Conservation (phyloP, 345 rosid genomes). For the Ceriops decandra region DNA sequence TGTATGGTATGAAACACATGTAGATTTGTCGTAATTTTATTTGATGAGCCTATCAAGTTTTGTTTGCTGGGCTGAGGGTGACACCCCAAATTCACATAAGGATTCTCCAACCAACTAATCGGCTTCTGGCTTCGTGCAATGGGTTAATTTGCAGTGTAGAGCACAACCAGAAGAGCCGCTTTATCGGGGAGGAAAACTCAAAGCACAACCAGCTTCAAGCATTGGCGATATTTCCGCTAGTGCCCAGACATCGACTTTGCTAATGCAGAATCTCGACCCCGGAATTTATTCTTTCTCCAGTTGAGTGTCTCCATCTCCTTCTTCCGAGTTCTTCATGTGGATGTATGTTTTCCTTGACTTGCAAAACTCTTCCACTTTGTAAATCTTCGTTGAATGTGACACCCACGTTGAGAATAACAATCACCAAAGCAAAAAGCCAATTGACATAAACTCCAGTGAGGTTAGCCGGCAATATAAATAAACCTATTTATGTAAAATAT, state of each 20-base stretch:
- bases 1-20: too few species aligned
- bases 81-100: too few species aligned
- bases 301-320: slow-evolving; percentile 22
- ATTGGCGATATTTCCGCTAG: slow-evolving; percentile 4
- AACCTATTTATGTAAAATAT: too few species aligned
- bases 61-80: too few species aligned
- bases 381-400: too few species aligned
- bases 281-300: slow-evolving; percentile 72
- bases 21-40: too few species aligned
- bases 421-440: too few species aligned
- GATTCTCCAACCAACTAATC: too few species aligned
- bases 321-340: background rate
- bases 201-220: slow-evolving; percentile 17
- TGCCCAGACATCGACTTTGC: slow-evolving; percentile 45
- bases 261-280: slow-evolving; percentile 46
- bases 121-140: background rate
- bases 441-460: too few species aligned
- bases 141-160: slow-evolving; percentile 51
- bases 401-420: too few species aligned
- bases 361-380: background rate
- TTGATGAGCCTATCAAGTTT: too few species aligned
- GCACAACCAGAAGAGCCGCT: slow-evolving; percentile 54
- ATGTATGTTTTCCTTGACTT: background rate
- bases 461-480: too few species aligned
- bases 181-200: slow-evolving; percentile 71